A percentile compares a stretch with the other conserved stretches of the same genome.
phyloP scores from a whole-genome alignment of 2,329 filamentous ascomycete genomes.

The Xylaria sp. region DNA sequence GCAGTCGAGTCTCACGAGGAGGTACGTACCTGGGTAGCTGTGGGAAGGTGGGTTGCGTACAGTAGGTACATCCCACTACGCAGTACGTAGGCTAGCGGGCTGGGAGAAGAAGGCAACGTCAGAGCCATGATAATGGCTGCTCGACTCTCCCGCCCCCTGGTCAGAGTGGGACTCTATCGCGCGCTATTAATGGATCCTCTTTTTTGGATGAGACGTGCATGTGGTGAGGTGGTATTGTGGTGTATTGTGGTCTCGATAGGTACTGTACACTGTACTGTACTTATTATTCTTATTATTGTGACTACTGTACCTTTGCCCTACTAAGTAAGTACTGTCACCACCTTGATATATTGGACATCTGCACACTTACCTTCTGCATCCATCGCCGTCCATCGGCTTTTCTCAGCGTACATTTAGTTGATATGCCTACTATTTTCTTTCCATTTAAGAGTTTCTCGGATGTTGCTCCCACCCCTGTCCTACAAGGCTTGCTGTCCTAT shows the following conservation, averaged over 20 bases:
- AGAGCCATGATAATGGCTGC: conserved; percentile 20
- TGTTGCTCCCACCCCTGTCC: background rate
- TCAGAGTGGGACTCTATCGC: conserved; percentile 12
- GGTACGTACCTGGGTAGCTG: background rate
- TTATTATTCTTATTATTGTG: no score
- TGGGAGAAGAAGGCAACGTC: conserved; percentile 21
- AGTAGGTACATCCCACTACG: background rate
- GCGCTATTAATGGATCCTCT: conserved; percentile 18
- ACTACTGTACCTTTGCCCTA: no score
- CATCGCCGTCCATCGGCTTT: conserved; percentile 12
- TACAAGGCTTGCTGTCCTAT: background rate
- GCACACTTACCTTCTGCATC: background rate
- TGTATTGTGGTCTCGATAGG: background rate
- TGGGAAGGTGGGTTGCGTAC: conserved; percentile 1
- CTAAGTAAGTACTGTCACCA: no score
- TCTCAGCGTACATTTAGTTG: conserved; percentile 19
- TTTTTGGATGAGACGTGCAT: conserved; percentile 4
- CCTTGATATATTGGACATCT: background rate
- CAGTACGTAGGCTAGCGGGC: background rate
- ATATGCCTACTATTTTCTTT: background rate
- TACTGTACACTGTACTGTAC: background rate
- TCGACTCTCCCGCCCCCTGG: conserved; percentile 23
- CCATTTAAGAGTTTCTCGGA: background rate
- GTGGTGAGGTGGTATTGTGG: conserved; percentile 5
- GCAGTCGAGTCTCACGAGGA: background rate